These are phyloP conservation scores for Aspergillus phoenicis DNA, from an alignment of 2,329 filamentous ascomycete species.

Conservation along the genomic window DNA sequence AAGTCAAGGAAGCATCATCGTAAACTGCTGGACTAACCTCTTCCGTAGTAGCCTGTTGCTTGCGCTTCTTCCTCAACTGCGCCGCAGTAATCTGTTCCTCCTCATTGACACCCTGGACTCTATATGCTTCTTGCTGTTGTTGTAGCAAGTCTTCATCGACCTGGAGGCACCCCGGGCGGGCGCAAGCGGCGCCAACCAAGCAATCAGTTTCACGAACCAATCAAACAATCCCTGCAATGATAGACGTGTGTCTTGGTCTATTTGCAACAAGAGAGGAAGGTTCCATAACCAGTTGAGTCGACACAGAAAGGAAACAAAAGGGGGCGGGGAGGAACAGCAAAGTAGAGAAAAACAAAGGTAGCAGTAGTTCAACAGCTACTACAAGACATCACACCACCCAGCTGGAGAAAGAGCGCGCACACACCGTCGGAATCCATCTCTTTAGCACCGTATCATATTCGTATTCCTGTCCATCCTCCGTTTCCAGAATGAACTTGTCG, in stretches of 20 bases:
- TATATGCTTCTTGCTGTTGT: constrained; percentile 65
- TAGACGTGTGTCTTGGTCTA: constrained; percentile 16
- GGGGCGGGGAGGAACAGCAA: not conserved
- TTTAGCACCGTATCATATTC: constrained; percentile 73
- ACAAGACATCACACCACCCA: constrained; percentile 17
- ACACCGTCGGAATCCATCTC: constrained; percentile 73
- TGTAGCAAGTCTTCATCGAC: constrained; percentile 63
- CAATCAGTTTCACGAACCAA: constrained; percentile 38
- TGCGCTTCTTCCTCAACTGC: constrained; percentile 56
- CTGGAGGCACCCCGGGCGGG: constrained; percentile 45
- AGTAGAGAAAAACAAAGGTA: too few species aligned
- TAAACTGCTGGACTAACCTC: constrained; percentile 47
- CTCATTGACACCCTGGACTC: constrained; percentile 62
- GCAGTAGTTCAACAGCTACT: constrained; percentile 20
- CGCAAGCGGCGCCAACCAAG: constrained; percentile 30
- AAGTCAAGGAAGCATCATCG: not conserved
- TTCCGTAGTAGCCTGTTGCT: constrained; percentile 53
- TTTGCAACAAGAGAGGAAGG: constrained; percentile 18
- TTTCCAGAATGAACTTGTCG: constrained; percentile 79
- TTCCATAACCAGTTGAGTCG: constrained; percentile 6
- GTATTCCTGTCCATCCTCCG: constrained; percentile 81
- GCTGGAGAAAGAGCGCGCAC: constrained; percentile 30
- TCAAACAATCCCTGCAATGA: constrained; percentile 21
- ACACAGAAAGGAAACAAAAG: constrained; percentile 10
- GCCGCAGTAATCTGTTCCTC: constrained; percentile 50